Percentiles rank a stretch among this genome's conserved stretches.
Conservation (phyloP, 305 asterid genomes). For the Solanum hybrid region DNA sequence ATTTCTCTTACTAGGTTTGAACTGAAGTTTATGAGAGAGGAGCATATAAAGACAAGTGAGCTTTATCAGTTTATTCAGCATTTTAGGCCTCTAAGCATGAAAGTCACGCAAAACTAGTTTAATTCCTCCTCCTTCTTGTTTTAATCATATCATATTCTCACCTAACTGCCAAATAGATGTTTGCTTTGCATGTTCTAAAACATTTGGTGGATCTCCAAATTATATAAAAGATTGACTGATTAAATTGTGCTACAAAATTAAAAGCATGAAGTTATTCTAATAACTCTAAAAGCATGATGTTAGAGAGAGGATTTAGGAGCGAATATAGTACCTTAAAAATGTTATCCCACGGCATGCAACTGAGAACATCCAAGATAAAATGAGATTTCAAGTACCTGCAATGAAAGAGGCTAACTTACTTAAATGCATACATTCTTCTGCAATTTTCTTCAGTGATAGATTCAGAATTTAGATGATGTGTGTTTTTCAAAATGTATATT, state of each 20-base stretch:
- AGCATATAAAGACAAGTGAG: background rate
- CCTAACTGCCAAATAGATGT: background rate
- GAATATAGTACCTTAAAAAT: conserved; percentile 10
- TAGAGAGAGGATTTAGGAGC: background rate
- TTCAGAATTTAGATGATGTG: background rate
- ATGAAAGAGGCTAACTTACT: background rate
- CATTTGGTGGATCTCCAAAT: background rate
- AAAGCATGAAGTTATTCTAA: background rate
- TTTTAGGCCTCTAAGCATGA: background rate
- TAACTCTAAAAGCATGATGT: background rate
- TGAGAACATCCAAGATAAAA: conserved; percentile 15
- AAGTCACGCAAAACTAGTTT: background rate
- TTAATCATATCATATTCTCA: background rate
- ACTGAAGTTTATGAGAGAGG: background rate
- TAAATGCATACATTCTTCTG: background rate
- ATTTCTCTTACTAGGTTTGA: background rate
- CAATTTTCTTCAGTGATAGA: background rate
- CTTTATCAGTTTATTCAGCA: background rate
- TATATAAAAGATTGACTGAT: background rate
- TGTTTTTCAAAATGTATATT: background rate
- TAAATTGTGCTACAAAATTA: background rate
- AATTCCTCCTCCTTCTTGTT: background rate
- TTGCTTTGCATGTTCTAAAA: background rate
- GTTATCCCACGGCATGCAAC: conserved; percentile 18
- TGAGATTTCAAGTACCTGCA: conserved; percentile 14